Evolutionary conservation across 2,329 filamentous ascomycete genomes (phyloP).

Genomic region (Colletotrichum sp.): DNA sequence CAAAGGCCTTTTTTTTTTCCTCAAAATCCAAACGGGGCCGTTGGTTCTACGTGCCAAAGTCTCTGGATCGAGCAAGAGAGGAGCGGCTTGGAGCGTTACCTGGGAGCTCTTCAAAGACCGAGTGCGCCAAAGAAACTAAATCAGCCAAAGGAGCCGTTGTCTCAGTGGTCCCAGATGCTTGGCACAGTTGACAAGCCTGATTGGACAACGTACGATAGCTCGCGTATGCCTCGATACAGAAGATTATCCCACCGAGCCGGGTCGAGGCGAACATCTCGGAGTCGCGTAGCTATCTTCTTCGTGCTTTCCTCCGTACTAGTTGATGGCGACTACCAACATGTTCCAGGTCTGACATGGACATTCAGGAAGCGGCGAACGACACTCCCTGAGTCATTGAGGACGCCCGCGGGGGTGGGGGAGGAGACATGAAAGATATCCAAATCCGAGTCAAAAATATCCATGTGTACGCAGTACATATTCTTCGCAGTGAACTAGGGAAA

Average conservation of each 20-base stretch:
- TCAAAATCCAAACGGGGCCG: background rate
- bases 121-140: background rate
- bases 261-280: background rate
- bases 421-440: background rate
- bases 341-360: background rate
- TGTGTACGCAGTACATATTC: background rate
- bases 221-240: background rate
- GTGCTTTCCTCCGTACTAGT: background rate
- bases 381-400: background rate
- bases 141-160: background rate
- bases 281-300: background rate
- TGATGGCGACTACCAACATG: background rate
- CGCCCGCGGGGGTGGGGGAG: background rate
- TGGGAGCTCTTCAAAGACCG: background rate
- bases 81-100: background rate
- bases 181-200: background rate
- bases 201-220: slow-evolving; percentile 7
- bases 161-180: background rate
- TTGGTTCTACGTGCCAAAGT: background rate
- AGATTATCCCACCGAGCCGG: background rate
- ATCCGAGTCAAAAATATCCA: background rate
- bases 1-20: background rate
- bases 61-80: background rate
- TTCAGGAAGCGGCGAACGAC: background rate
- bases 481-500: background rate